Evolutionary conservation across 208 protist species (phyloP).

Genomic region (Giardia muris): DNA sequence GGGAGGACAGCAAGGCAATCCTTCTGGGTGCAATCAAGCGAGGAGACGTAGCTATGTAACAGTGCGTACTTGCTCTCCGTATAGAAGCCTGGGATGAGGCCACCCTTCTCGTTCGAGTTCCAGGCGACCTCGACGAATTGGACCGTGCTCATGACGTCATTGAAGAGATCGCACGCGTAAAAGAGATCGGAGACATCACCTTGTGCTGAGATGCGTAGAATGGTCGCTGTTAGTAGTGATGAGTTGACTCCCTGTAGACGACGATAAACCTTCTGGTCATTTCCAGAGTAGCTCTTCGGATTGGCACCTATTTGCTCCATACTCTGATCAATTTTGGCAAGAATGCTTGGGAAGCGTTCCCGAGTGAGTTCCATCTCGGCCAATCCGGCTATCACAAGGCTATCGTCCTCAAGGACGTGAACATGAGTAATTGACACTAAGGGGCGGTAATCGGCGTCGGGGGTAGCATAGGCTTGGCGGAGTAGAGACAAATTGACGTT

Average conservation of each 20-base stretch:
- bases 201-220: not conserved
- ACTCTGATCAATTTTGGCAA: not conserved
- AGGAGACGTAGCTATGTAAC: not conserved
- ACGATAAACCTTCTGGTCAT: not conserved
- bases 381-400: not conserved
- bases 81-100: constrained; percentile 4
- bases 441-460: not conserved
- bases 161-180: not conserved
- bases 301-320: not conserved
- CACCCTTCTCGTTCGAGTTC: not conserved
- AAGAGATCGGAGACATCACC: not conserved
- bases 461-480: not conserved
- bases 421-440: not conserved
- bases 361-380: not conserved
- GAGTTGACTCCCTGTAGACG: not conserved
- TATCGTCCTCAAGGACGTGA: not conserved
- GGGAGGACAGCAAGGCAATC: constrained; percentile 7
- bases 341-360: not conserved
- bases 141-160: not conserved
- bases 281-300: not conserved
- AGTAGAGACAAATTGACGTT: not conserved
- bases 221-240: not conserved
- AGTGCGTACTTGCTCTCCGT: not conserved
- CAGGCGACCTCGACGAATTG: not conserved
- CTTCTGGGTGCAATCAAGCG: not conserved